phyloP scores from a whole-genome alignment of 2,329 filamentous ascomycete genomes.

The Aspergillus quadricinctus region DNA sequence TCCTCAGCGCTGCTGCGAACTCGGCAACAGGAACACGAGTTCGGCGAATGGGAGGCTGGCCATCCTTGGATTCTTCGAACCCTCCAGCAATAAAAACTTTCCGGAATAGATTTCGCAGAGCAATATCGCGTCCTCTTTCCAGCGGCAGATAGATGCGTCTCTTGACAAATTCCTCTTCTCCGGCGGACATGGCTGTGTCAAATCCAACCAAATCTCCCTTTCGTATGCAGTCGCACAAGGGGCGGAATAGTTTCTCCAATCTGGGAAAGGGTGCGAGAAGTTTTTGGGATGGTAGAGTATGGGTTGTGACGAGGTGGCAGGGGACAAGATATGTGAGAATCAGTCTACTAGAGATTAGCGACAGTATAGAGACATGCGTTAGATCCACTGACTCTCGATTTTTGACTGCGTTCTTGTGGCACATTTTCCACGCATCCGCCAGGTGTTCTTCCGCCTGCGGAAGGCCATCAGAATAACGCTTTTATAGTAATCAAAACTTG shows the following conservation, averaged over 20 bases:
- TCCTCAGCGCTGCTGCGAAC: constrained; percentile 77
- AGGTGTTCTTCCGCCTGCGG: constrained; percentile 72
- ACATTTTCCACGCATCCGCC: constrained; percentile 75
- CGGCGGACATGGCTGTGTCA: constrained; percentile 71
- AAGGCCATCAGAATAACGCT: constrained; percentile 6
- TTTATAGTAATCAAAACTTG: neutral
- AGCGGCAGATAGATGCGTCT: constrained; percentile 91
- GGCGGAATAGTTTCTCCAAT: constrained; percentile 72
- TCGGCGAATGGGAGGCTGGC: constrained; percentile 54
- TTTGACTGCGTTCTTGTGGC: constrained; percentile 64
- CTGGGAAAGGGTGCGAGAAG: constrained; percentile 72
- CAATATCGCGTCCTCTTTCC: constrained; percentile 86
- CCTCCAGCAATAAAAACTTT: constrained; percentile 86
- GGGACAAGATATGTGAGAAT: constrained; percentile 95
- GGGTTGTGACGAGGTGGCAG: constrained; percentile 82
- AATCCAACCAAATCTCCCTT: constrained; percentile 78
- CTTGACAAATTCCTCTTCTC: constrained; percentile 90
- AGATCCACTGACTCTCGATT: constrained; percentile 69
- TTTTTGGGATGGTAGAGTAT: constrained; percentile 69
- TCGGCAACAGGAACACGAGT: constrained; percentile 79
- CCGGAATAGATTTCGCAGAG: constrained; percentile 82
- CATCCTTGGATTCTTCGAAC: constrained; percentile 71
- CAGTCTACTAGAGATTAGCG: constrained; percentile 51
- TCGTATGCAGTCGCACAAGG: constrained; percentile 74
- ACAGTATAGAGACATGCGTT: neutral